Base-by-base conservation (phyloP, 805 yeast species). In the Yamadazyma kitorensis region DNA sequence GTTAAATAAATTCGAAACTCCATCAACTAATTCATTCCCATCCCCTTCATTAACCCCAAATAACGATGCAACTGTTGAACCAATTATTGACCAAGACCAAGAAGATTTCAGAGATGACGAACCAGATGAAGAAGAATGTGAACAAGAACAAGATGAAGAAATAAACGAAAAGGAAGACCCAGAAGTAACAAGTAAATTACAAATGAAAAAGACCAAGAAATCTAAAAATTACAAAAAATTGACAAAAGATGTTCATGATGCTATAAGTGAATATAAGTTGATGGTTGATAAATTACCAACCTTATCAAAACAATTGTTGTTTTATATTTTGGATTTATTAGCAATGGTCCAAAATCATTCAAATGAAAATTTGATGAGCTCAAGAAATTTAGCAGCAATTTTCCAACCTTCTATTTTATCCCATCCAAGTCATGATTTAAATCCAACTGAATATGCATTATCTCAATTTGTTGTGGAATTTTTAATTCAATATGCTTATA, bases 391-490 rank as follows among this genome's bases (percentile, higher is more conserved):
- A 44, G 95, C 98, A 1, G 96, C 98, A 2, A 86, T 93, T 37
- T 93, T 93, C 64, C 98, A 93, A 62, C 98, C 98, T 3, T 85
- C 96, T n/a, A 79, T 93, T 12, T 67, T 93, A 34, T 84, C 95
- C 7, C 98, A 91, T 57, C 95, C 96, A 4, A 75, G 73, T 45
- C 97, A 93, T 57, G 96, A 89, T 54, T 77, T 91, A 80, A 77
- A 82, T 26, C 97, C 97, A 1, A 86, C 80, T 20, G 97, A 93
- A 59, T 89, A 89, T 61, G 91, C 86, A 9, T 62, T 87, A 22
- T 85, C 95, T 4, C 87, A 89, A 45, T 71, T 79, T 6, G 96
- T 86, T 21, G 82, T 93, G 17, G 94, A 89, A 52, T 88, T 91
- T 45, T 72, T 93, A 64, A 85, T 91, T 37, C 89, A 83, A 45